These are phyloP conservation scores for Blastobotrys persicus DNA, from an alignment of 1,139 yeast genomes.

Conservation along the genomic window DNA sequence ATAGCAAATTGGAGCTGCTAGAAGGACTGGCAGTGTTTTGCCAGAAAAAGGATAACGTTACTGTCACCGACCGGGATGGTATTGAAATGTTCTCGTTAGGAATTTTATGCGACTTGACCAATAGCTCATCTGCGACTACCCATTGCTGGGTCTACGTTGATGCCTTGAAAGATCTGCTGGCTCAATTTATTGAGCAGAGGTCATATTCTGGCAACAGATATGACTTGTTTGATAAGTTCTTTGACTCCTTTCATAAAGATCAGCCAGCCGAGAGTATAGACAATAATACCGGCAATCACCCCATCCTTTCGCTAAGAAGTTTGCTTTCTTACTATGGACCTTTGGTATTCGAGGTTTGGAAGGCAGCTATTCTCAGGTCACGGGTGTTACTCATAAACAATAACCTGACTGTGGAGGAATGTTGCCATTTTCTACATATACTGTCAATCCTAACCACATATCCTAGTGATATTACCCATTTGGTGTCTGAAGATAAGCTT, in stretches of 20 bases:
- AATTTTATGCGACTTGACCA: slow-evolving; percentile 24
- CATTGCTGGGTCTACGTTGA: slow-evolving; percentile 58
- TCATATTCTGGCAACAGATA: slow-evolving; percentile 9
- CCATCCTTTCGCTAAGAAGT: slow-evolving; percentile 48
- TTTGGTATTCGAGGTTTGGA: slow-evolving; percentile 66
- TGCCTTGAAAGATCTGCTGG: slow-evolving; percentile 46
- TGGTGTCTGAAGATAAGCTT: slow-evolving; percentile 23
- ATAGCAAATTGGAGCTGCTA: slow-evolving; percentile 27
- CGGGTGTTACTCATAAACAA: slow-evolving; percentile 53
- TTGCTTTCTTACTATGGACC: slow-evolving; percentile 65
- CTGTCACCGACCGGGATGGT: slow-evolving; percentile 21
- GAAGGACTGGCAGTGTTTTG: slow-evolving; percentile 52
- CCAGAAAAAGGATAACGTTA: slow-evolving; percentile 37
- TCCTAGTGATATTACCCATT: slow-evolving; percentile 40
- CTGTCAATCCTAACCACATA: slow-evolving; percentile 48
- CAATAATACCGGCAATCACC: slow-evolving; percentile 42
- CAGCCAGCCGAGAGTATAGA: slow-evolving; percentile 5
- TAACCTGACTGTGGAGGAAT: slow-evolving; percentile 36
- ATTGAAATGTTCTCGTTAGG: slow-evolving; percentile 36
- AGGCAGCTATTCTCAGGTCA: slow-evolving; percentile 60
- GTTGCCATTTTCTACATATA: slow-evolving; percentile 50
- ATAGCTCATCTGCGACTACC: slow-evolving; percentile 18
- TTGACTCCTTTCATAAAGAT: slow-evolving; percentile 13
- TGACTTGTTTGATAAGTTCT: slow-evolving; percentile 13
- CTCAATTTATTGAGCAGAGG: slow-evolving; percentile 37